Base-by-base conservation (phyloP, 1,284 basidiomycete genomes). In the Peniophora sp. region DNA sequence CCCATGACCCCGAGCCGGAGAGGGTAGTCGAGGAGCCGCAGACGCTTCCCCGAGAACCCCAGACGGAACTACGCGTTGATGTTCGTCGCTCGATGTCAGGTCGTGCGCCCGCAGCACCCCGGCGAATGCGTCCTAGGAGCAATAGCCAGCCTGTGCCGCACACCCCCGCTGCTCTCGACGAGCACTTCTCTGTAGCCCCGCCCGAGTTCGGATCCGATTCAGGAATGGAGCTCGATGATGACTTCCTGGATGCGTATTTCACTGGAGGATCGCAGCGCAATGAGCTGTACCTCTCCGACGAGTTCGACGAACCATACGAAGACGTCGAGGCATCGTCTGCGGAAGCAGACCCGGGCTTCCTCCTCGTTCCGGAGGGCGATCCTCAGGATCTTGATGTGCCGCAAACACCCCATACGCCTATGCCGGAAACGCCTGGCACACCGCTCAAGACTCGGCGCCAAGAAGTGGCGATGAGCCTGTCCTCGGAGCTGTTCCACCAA, bases 171-270 rank as follows among this genome's bases (percentile, higher is more conserved):
- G n/a, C 23, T 41, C 9, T 43, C 27, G 43, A 54, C 39, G 50
- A 25, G 53, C 47, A 10, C 25, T 55, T 3, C 55, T 58, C 3
- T 41, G 16, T n/a, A 6, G 12, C 12, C 6, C 27, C 49, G 20
- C 54, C 62, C n/a, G 49, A 55, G 32, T 47, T 50, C 3, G 60
- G 58, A 35, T 73, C 76, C 3, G 69, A 75, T 12, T 70, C 55
- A 35, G 69, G 61, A 55, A 65, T 67, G 12, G 71, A 72, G 22
- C 69, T 71, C 17, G 75, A 69, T 44, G 75, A 77, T 22, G 72
- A 77, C 34, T 56, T 71, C 25, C 61, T 77, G 2, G 77, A 78
- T 53, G 62, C 69, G 6, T 77, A 74, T 55, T 72, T 79, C 50
- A 32, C 27, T 32, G 27, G 12, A 36, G 69, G 61, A 56, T 65